Conservation (phyloP, 73 alveolate genomes). For the Paramecium caudatum region DNA sequence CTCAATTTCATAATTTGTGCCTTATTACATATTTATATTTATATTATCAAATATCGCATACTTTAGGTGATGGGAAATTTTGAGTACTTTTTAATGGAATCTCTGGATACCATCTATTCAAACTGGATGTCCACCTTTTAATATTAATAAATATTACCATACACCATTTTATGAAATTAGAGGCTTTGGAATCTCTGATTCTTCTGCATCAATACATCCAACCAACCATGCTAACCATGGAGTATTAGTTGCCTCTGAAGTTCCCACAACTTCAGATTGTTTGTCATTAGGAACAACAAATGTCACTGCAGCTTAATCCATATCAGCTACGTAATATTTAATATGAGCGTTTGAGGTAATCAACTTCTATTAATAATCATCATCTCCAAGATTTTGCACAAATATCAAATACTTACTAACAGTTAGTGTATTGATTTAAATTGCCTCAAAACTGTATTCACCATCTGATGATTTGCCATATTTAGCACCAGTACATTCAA, state of each 20-base stretch:
- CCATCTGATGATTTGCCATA: conserved; percentile 18
- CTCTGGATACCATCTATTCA: conserved; percentile 47
- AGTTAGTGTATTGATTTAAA: background rate
- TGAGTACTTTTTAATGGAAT: conserved; percentile 33
- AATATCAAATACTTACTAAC: conserved; percentile 16
- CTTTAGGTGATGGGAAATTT: conserved; percentile 54
- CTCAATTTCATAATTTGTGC: background rate
- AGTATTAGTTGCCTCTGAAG: conserved; percentile 41
- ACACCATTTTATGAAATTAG: conserved; percentile 53
- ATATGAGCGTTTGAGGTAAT: conserved; percentile 45
- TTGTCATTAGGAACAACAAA: conserved; percentile 28
- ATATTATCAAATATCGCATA: conserved; percentile 30
- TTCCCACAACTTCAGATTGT: conserved; percentile 5
- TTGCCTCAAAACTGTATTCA: conserved; percentile 32
- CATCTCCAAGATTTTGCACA: conserved; percentile 58
- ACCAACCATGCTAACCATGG: conserved; percentile 71
- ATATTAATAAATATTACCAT: conserved; percentile 24
- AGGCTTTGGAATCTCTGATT: conserved; percentile 57
- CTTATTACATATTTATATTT: background rate
- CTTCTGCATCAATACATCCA: conserved; percentile 58
- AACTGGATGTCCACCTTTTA: conserved; percentile 62
- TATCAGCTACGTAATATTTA: conserved; percentile 56
- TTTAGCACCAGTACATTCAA: conserved; percentile 55
- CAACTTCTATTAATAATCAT: conserved; percentile 17
- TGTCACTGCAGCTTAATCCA: conserved; percentile 37